phyloP scores from a whole-genome alignment of 371 early-diverging fungal species.

The Apophysomyces ossiformis region DNA sequence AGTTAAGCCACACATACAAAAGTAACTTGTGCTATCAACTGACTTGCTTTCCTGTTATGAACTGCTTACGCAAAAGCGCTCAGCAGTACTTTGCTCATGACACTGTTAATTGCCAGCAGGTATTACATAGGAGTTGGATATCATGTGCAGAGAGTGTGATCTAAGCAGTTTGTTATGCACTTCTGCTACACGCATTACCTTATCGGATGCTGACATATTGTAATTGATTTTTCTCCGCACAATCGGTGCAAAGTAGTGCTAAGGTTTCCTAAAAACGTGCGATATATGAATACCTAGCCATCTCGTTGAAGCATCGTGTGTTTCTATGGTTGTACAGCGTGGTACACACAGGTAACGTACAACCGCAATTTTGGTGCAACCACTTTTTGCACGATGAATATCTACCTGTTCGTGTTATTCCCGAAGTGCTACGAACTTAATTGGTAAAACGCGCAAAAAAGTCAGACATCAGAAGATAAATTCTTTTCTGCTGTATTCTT shows the following conservation, averaged over 20 bases:
- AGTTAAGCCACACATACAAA: no score
- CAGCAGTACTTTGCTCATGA: no score
- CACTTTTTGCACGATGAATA: conserved; percentile 1
- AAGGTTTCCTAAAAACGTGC: not conserved
- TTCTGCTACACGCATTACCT: no score
- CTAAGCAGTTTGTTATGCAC: no score
- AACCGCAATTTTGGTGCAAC: not conserved
- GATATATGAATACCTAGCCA: not conserved
- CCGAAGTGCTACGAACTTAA: conserved; percentile 10
- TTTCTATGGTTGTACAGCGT: not conserved
- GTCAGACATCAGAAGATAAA: not conserved
- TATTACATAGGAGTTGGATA: no score
- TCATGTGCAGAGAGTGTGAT: no score
- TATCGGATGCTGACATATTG: no score
- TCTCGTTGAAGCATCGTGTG: not conserved
- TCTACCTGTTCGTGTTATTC: not conserved
- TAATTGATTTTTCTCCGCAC: no score
- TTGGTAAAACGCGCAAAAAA: not conserved
- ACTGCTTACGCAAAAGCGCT: no score
- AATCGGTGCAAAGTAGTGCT: not conserved
- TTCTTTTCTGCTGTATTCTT: not conserved
- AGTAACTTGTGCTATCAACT: no score
- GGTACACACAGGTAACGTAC: not conserved
- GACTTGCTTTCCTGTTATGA: no score
- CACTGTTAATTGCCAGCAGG: no score